phyloP scores from a whole-genome alignment of 257 asterid species.

The Solanum chiquidenum region DNA sequence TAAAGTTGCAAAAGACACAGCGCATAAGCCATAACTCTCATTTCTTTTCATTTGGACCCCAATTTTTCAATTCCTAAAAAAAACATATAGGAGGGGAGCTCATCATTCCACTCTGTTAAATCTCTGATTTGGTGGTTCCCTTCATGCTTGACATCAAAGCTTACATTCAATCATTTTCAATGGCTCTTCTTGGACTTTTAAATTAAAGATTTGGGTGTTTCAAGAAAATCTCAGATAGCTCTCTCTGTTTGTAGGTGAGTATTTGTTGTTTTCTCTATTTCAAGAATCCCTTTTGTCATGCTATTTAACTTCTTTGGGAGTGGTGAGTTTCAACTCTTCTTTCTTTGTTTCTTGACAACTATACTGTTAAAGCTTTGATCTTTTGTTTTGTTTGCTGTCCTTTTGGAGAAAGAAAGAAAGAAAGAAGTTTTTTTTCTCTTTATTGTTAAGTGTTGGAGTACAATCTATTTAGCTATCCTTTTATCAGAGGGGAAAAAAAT shows the following conservation, averaged over 20 bases:
- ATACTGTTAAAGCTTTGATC: not conserved
- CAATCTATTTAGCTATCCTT: not conserved
- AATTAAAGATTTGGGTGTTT: constrained; percentile 13
- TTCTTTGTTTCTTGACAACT: not conserved
- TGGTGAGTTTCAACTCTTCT: not conserved
- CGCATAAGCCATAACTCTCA: not conserved
- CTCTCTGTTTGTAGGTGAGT: constrained; percentile 22
- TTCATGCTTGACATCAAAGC: constrained; percentile 80
- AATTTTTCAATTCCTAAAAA: constrained; percentile 8
- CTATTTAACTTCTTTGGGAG: not conserved
- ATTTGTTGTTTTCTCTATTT: constrained; percentile 21
- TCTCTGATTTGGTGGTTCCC: constrained; percentile 63
- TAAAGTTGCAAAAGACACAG: constrained; percentile 29
- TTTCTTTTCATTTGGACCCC: constrained; percentile 20
- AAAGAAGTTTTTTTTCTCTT: not conserved
- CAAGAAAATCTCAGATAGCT: constrained; percentile 24
- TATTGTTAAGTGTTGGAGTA: not conserved
- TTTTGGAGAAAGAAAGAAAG: not conserved
- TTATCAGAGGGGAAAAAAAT: not conserved
- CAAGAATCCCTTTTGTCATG: constrained; percentile 19
- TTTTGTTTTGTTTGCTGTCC: not conserved
- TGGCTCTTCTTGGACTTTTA: constrained; percentile 10
- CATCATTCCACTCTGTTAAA: constrained; percentile 59
- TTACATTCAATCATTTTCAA: constrained; percentile 48
- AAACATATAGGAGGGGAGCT: not conserved